Conservation (phyloP, 2,329 filamentous ascomycete species). For the Aspergillus spinulosporus region DNA sequence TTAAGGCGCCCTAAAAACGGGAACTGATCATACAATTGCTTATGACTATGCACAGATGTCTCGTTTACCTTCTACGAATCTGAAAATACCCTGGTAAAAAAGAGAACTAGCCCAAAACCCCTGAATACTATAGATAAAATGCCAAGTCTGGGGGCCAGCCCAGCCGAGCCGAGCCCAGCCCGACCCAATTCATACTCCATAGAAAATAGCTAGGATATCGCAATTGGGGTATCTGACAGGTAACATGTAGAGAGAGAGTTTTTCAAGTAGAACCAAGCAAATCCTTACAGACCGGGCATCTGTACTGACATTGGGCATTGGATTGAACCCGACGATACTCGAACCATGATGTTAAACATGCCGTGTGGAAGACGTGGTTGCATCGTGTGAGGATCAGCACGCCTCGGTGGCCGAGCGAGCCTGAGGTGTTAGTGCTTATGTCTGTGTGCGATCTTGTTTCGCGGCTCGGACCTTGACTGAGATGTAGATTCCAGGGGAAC, state of each 20-base stretch:
- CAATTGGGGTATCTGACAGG: neutral
- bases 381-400: constrained; percentile 30
- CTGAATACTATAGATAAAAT: constrained; percentile 1
- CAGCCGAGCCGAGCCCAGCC: neutral
- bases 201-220: neutral
- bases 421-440: constrained; percentile 7
- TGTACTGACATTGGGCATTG: constrained; percentile 19
- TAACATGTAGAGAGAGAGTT: neutral
- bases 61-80: no score
- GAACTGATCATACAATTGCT: no score
- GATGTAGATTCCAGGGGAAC: neutral
- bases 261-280: constrained; percentile 18
- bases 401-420: neutral
- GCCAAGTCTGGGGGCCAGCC: constrained; percentile 11
- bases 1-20: no score
- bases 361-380: constrained; percentile 32
- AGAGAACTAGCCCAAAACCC: neutral
- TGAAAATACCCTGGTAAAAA: no score
- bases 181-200: neutral
- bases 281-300: constrained; percentile 34
- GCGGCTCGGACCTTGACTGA: neutral
- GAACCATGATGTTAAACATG: constrained; percentile 34
- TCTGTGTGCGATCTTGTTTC: neutral
- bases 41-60: no score
- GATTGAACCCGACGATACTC: constrained; percentile 21